phyloP scores from a whole-genome alignment of 768 basidiomycete genomes.

The Auricularia cornea region DNA sequence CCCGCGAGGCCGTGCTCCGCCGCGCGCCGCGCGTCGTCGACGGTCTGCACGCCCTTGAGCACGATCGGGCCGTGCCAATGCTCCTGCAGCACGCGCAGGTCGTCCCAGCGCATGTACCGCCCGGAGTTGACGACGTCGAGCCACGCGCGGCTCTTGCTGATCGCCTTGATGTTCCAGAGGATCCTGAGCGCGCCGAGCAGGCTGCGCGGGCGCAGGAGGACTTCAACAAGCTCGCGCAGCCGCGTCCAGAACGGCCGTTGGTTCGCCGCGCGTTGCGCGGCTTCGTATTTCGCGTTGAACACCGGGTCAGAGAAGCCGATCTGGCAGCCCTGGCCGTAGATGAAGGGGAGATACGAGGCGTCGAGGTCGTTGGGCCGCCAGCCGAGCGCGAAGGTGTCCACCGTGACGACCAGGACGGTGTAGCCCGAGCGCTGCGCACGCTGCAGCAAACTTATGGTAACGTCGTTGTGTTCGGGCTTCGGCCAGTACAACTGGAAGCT shows the following conservation, averaged over 20 bases:
- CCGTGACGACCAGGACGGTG: conserved; percentile 61
- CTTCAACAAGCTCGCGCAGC: background rate
- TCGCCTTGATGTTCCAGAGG: background rate
- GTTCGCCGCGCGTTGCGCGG: background rate
- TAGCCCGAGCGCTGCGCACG: conserved; percentile 62
- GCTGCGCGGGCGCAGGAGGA: background rate
- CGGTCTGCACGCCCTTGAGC: conserved; percentile 68
- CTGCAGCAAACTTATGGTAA: conserved; percentile 54
- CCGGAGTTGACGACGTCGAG: conserved; percentile 40
- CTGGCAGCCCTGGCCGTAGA: conserved; percentile 51
- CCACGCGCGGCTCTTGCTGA: background rate
- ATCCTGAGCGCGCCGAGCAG: background rate
- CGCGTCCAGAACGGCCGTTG: background rate
- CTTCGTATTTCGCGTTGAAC: conserved; percentile 33
- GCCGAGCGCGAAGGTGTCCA: conserved; percentile 65
- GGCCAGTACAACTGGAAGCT: conserved; percentile 30
- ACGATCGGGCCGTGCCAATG: conserved; percentile 74
- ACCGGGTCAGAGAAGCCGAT: conserved; percentile 67
- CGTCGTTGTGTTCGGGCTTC: conserved; percentile 33
- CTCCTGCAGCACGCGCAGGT: conserved; percentile 55
- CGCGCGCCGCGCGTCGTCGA: conserved; percentile 63
- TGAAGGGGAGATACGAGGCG: conserved; percentile 52
- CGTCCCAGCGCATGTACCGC: conserved; percentile 58
- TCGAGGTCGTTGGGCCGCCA: conserved; percentile 74
- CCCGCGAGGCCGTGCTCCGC: conserved; percentile 57